phyloP scores from a whole-genome alignment of 2,329 filamentous ascomycete species.

The Claviceps paspali region DNA sequence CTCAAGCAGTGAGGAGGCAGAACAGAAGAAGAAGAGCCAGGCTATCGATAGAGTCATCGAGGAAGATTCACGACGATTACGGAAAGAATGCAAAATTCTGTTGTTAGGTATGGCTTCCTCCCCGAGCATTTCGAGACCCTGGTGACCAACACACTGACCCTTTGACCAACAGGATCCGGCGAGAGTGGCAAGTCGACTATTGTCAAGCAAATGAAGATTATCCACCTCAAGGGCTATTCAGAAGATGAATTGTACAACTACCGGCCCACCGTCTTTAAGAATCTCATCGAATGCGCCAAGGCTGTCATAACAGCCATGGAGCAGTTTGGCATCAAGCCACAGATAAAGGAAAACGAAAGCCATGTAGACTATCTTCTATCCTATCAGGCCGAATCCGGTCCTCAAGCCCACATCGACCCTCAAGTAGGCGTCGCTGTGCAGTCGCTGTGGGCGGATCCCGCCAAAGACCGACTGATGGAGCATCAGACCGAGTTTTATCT shows the following conservation, averaged over 20 bases:
- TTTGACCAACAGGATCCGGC: conserved; percentile 56
- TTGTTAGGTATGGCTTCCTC: conserved; percentile 56
- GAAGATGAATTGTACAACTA: conserved; percentile 89
- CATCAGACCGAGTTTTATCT: conserved; percentile 96
- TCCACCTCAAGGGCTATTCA: conserved; percentile 94
- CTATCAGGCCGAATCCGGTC: conserved; percentile 82
- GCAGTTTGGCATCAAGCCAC: conserved; percentile 75
- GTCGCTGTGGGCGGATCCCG: conserved; percentile 80
- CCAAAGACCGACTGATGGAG: conserved; percentile 69
- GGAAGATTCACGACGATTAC: conserved; percentile 82
- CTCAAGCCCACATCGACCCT: conserved; percentile 67
- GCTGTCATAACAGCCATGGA: conserved; percentile 82
- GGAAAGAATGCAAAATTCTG: conserved; percentile 97
- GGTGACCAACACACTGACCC: conserved; percentile 8
- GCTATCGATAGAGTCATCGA: conserved; percentile 88
- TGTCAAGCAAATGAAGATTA: conserved; percentile 99
- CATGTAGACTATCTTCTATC: conserved; percentile 69
- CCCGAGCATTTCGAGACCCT: background rate
- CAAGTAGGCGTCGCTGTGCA: conserved; percentile 72
- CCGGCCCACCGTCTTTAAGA: conserved; percentile 94
- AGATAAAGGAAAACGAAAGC: conserved; percentile 53
- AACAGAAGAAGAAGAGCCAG: conserved; percentile 93
- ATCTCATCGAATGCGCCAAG: conserved; percentile 91
- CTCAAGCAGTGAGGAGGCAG: conserved; percentile 68
- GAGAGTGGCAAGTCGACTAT: conserved; percentile 99